These are phyloP conservation scores for Tarenaya hassleriana DNA, from an alignment of 345 rosid species.

Conservation along the genomic window DNA sequence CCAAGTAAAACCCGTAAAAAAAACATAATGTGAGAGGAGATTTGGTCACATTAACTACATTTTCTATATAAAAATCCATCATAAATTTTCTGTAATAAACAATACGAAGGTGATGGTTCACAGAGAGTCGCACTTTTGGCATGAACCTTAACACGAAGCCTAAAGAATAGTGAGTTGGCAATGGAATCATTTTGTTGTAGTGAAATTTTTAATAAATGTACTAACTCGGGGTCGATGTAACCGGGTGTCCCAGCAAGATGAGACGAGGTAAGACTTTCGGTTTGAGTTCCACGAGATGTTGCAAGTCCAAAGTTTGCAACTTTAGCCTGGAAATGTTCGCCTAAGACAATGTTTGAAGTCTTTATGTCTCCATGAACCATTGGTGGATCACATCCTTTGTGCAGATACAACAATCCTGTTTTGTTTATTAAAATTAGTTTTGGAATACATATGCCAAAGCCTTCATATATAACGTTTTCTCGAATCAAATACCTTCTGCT, in stretches of 20 bases:
- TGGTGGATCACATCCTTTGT: background rate
- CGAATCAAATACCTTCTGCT: too few relatives aligned
- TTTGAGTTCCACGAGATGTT: slow-evolving; percentile 9
- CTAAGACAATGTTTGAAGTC: background rate
- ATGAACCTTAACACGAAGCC: too few relatives aligned
- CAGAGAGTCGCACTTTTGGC: too few relatives aligned
- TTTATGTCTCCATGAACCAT: background rate
- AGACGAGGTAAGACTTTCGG: slow-evolving; percentile 19
- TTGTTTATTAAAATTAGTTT: too few relatives aligned
- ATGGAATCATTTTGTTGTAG: too few relatives aligned
- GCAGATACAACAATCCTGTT: too few relatives aligned
- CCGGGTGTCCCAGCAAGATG: slow-evolving; percentile 22
- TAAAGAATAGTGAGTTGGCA: slow-evolving; percentile 1
- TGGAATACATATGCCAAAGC: too few relatives aligned
- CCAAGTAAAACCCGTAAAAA: too few relatives aligned
- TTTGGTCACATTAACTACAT: background rate
- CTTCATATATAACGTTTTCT: too few relatives aligned
- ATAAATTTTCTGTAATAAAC: background rate
- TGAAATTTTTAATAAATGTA: too few relatives aligned
- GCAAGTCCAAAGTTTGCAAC: slow-evolving; percentile 21
- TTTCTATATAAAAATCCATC: background rate
- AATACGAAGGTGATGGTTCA: background rate
- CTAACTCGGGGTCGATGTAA: slow-evolving; percentile 20
- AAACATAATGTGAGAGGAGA: background rate
- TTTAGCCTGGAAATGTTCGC: too few relatives aligned